These are phyloP conservation scores for Scortechinia acanthostroma DNA, from an alignment of 2,329 filamentous ascomycete species.

Conservation along the genomic window DNA sequence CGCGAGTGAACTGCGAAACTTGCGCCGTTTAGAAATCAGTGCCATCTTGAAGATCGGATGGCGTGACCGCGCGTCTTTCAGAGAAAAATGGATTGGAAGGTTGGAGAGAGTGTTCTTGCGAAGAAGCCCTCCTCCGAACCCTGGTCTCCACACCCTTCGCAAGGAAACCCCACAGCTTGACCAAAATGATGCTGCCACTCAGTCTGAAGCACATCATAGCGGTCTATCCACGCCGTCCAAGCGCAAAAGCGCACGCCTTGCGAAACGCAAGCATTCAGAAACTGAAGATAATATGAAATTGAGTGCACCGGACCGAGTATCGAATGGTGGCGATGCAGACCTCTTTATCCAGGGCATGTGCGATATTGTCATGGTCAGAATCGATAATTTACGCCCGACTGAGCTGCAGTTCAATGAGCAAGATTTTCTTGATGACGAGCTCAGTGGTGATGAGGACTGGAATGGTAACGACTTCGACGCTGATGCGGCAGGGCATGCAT, in stretches of 20 bases:
- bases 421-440: slow-evolving; percentile 53
- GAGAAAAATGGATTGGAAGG: not conserved
- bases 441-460: slow-evolving; percentile 57
- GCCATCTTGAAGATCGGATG: not conserved
- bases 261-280: not conserved
- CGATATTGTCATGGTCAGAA: slow-evolving; percentile 45
- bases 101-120: slow-evolving; percentile 22
- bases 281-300: not conserved
- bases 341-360: slow-evolving; percentile 44
- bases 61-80: not conserved
- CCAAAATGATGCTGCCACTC: slow-evolving; percentile 5
- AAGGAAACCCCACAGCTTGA: slow-evolving; percentile 4
- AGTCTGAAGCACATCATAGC: slow-evolving; percentile 5
- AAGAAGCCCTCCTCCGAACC: slow-evolving; percentile 17
- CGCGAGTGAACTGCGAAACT: not conserved
- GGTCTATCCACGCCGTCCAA: slow-evolving; percentile 14
- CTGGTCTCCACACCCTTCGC: slow-evolving; percentile 13
- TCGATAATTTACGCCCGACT: slow-evolving; percentile 53
- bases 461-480: slow-evolving; percentile 34
- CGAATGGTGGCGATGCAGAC: not conserved
- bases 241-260: slow-evolving; percentile 27
- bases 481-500: slow-evolving; percentile 13
- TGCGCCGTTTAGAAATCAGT: not conserved
- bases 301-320: not conserved
- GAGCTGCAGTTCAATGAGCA: slow-evolving; percentile 48